phyloP scores from a whole-genome alignment of 805 yeast species.

The Candida fluviatilis region DNA sequence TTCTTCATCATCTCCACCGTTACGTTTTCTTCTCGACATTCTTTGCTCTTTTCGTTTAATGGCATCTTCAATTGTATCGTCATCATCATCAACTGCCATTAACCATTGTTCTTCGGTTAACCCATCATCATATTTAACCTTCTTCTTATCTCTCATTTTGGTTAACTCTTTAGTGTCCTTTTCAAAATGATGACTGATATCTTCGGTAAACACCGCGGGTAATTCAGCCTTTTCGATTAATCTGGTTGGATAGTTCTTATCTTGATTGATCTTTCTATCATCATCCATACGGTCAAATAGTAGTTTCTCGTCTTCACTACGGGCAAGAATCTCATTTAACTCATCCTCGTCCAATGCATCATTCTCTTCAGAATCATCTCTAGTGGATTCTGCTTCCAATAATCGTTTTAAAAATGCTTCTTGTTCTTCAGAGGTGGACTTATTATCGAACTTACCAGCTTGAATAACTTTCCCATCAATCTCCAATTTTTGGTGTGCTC shows the following conservation, averaged over 20 bases:
- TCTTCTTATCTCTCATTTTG: conserved; percentile 75
- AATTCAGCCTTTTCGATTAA: conserved; percentile 66
- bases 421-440: conserved; percentile 83
- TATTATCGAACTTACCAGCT: conserved; percentile 87
- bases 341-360: conserved; percentile 62
- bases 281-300: conserved; percentile 58
- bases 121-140: conserved; percentile 80
- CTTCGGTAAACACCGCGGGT: conserved; percentile 76
- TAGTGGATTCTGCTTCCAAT: conserved; percentile 63
- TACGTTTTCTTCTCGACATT: conserved; percentile 36
- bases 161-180: conserved; percentile 46
- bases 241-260: conserved; percentile 40
- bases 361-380: conserved; percentile 53
- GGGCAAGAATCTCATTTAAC: conserved; percentile 65
- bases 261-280: conserved; percentile 43
- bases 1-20: conserved; percentile 22
- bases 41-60: conserved; percentile 47
- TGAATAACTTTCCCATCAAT: conserved; percentile 88
- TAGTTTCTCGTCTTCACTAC: conserved; percentile 57
- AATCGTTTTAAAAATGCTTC: conserved; percentile 72
- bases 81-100: conserved; percentile 72
- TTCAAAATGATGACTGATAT: conserved; percentile 48
- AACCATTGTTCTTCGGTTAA: conserved; percentile 93
- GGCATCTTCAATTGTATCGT: conserved; percentile 59
- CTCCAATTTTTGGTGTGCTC: conserved; percentile 79